Evolutionary conservation across 805 yeast species (phyloP), one percentile per base, ranked within the genome.

Genomic region (Limtongozyma cylindracea): DNA sequence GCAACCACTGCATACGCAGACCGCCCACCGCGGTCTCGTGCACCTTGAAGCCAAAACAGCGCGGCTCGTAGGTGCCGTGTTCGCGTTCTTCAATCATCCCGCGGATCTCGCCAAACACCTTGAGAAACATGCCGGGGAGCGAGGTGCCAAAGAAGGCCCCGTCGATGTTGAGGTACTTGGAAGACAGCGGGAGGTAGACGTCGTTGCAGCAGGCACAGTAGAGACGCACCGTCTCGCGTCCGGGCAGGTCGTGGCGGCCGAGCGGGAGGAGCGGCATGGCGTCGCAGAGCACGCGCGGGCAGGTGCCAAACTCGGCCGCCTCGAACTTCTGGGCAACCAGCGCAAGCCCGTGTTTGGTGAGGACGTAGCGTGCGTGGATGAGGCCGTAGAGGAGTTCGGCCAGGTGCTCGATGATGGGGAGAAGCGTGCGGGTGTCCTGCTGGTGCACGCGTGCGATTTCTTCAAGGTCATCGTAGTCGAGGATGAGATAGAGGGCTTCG

Each of bases 81-180:
- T 50, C 20, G 45, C 47, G 22, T 48, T 45, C 25, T 46, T 43
- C 26, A 49, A 44, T 35, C 73, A 54, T 26, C 61, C 53, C 25
- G 57, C 54, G 31, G 77, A 80, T 62, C 30, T 78, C 95, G n/a
- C 88, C 78, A 47, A 71, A 80, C 60, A 76, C 72, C 39, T 80
- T 74, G 28, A 88, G 63, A 35, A 88, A 73, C 32, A 88, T 58
- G 2, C 94, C 95, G 1, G 94, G 88, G 48, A 88, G 88, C 17
- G 91, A 69, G 1, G 96, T 78, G 4, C 98, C 96, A 50, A 91
- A 88, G 37, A 72, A 88, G 1, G 96, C 94, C 4, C 98, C 98
- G 44, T 88, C 98, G 19, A 88, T 63, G 37, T 77, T 76, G 26
- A 74, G 49, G 43, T 76, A 82, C 29, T 92, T 56, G n/a, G 82